Percentiles rank a stretch among this genome's conserved stretches.
Conservation (phyloP, 2,329 filamentous ascomycete genomes). For the Nothopassalora personata region DNA sequence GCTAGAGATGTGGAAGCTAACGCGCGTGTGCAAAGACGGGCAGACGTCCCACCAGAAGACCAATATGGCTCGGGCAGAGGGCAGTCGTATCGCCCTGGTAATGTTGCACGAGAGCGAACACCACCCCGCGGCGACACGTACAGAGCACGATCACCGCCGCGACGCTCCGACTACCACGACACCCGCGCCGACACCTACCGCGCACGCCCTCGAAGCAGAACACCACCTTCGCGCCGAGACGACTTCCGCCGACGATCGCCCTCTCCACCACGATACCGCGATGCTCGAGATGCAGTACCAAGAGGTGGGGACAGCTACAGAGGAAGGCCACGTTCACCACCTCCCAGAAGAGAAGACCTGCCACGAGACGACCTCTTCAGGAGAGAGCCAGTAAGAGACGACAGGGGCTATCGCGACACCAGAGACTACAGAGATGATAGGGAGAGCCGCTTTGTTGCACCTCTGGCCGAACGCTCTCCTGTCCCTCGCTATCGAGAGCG, state of each 20-base stretch:
- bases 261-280: slow-evolving; percentile 26
- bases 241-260: slow-evolving; percentile 31
- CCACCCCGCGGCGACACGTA: slow-evolving; percentile 32
- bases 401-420: slow-evolving; percentile 24
- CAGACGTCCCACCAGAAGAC: slow-evolving; percentile 31
- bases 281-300: slow-evolving; percentile 18
- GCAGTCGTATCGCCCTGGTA: slow-evolving; percentile 36
- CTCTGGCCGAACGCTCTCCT: slow-evolving; percentile 33
- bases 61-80: slow-evolving; percentile 32
- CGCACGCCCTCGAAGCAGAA: slow-evolving; percentile 27
- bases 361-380: slow-evolving; percentile 35
- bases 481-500: slow-evolving; percentile 38
- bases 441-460: slow-evolving; percentile 21
- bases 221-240: slow-evolving; percentile 26
- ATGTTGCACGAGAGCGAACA: slow-evolving; percentile 26
- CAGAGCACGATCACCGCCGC: slow-evolving; percentile 47
- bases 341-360: slow-evolving; percentile 31
- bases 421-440: slow-evolving; percentile 31
- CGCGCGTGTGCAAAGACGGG: slow-evolving; percentile 12
- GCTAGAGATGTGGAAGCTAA: slow-evolving; percentile 4
- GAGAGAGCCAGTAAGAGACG: slow-evolving; percentile 30
- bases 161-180: slow-evolving; percentile 33
- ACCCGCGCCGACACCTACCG: slow-evolving; percentile 29
- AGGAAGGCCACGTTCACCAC: slow-evolving; percentile 30
- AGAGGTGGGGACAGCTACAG: slow-evolving; percentile 33